These are phyloP conservation scores for Elsinoe perseae DNA, from an alignment of 2,329 filamentous ascomycete species.

Conservation along the genomic window DNA sequence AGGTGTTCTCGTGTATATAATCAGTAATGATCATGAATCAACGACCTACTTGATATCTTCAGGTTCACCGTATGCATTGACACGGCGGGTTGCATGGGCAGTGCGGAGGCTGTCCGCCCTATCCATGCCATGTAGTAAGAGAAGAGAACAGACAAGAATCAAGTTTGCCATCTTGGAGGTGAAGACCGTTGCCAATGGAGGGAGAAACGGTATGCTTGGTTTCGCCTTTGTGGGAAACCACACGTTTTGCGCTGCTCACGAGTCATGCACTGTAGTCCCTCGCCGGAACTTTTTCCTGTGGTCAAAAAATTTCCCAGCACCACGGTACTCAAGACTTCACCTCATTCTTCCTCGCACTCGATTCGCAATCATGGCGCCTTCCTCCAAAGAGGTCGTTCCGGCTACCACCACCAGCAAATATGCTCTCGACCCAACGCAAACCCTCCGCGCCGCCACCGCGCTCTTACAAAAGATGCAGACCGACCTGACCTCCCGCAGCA, in stretches of 20 bases:
- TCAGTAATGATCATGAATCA: background rate
- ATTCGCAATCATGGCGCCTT: background rate
- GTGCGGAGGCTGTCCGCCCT: no score
- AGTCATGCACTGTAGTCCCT: background rate
- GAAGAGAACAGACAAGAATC: background rate
- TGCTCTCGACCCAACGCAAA: constrained; percentile 40
- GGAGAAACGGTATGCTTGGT: background rate
- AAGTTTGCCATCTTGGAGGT: no score
- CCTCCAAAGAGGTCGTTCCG: background rate
- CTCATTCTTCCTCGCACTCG: background rate
- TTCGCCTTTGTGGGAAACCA: background rate
- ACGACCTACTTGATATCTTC: background rate
- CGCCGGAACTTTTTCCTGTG: background rate
- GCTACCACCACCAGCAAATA: background rate
- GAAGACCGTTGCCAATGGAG: background rate
- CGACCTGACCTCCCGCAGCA: constrained; percentile 38
- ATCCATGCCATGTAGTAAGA: no score
- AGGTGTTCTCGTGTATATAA: background rate
- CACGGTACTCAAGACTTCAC: background rate
- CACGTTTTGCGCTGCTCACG: background rate
- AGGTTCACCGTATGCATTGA: no score
- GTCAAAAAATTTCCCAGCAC: background rate
- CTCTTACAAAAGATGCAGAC: constrained; percentile 45
- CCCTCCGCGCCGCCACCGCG: constrained; percentile 52
- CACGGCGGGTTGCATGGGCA: no score